Base-by-base conservation (phyloP, 495 filamentous ascomycete species). In the Halenospora varia region DNA sequence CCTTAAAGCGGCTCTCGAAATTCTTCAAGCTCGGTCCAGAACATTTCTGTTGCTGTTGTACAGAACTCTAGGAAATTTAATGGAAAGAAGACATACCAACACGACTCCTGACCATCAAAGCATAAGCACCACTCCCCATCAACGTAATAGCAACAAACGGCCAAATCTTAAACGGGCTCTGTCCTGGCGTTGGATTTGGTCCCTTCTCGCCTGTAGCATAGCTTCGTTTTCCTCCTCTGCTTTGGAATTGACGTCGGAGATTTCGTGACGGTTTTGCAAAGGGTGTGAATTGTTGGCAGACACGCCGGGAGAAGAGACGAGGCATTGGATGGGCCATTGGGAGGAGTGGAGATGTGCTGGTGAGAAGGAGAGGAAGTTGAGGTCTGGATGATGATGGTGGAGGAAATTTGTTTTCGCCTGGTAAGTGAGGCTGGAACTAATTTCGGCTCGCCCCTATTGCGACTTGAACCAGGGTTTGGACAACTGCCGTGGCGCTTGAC, bases 111-210 rank as follows among this genome's bases (percentile, higher is more conserved):
- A 87, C 83, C 63, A 89, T 80, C 52, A 78, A 72, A 48, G 75
- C 70, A 76, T 88, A 90, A 46, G 80, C 73, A 29, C 75, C 81
- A 17, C 81, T 80, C 44, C 86, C 83, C 39, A 76, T 64, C 56
- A 70, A 73, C 57, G 85, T 75, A 62, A 90, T 81, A 57, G 74
- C 66, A 53, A 88, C 51, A 64, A 90, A 82, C 3, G 87, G 87
- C 72, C 84, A 77, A 69, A 88, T 66, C 68, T 81, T 85, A 64
- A 88, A 80, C 22, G 81, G 74, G 25, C 48, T 66, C 39, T 67
- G 48, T 8, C 68, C 68, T 25, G 66, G 68, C 18, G 25, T 60
- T 2, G 68, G 68, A 25, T 65, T 68, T 3, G 66, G 68, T 10
- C 68, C 68, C 18, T 62, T 61, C 41, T 66, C 61, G 13, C 64